A percentile compares a stretch with the other conserved stretches of the same genome.
phyloP scores from a whole-genome alignment of 495 filamentous ascomycete species.

The Daldinia childiae region DNA sequence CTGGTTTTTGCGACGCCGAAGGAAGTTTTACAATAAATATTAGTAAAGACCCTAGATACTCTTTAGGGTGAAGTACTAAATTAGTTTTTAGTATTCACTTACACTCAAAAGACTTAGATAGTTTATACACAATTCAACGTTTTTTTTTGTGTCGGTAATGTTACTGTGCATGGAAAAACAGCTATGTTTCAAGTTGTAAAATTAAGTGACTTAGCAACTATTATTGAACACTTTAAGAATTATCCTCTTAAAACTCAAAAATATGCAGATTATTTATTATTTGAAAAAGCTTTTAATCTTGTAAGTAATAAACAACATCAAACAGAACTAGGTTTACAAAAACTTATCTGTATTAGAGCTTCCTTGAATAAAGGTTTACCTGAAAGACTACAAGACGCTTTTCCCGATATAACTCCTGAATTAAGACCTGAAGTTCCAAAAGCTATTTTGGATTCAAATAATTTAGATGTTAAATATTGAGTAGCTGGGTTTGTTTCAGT shows the following conservation, averaged over 20 bases:
- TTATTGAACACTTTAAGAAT: neutral
- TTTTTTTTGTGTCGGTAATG: too few species aligned
- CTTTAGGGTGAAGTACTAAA: too few species aligned
- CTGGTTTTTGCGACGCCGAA: too few species aligned
- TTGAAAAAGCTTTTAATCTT: neutral
- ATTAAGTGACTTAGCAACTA: neutral
- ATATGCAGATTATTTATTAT: too few species aligned
- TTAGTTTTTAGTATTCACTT: too few species aligned
- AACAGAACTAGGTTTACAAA: neutral
- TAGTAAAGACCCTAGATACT: too few species aligned
- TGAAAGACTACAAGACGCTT: neutral
- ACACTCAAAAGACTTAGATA: too few species aligned
- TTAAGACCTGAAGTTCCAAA: too few species aligned
- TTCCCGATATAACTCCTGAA: neutral
- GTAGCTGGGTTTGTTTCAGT: neutral
- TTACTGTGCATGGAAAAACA: too few species aligned
- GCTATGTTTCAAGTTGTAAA: too few species aligned
- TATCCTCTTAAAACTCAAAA: neutral
- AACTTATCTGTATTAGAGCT: neutral
- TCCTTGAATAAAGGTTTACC: constrained; percentile 5
- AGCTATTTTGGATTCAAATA: neutral
- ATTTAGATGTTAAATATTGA: neutral
- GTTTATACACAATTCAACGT: too few species aligned
- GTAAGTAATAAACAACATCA: neutral
- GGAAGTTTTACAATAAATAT: too few species aligned